Conservation (phyloP, 2,329 filamentous ascomycete species). For the Cercospora sojina region DNA sequence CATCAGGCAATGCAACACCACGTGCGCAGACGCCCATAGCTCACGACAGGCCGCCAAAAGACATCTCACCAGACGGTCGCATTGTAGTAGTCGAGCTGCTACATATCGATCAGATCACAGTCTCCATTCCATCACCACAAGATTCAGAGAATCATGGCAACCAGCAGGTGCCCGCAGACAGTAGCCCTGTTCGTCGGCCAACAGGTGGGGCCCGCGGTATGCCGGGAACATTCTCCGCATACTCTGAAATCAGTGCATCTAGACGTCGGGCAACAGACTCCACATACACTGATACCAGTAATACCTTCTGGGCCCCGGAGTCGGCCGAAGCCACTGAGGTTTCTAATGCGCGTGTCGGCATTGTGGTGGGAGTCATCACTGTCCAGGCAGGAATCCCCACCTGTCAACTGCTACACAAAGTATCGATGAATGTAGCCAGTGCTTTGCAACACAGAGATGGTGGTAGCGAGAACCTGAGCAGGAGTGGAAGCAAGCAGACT, state of each 20-base stretch:
- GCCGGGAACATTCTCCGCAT: constrained; percentile 51
- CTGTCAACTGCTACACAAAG: background rate
- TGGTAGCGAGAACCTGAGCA: background rate
- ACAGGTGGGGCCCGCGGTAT: constrained; percentile 30
- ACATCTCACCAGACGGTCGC: background rate
- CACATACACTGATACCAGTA: constrained; percentile 11
- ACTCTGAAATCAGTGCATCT: constrained; percentile 43
- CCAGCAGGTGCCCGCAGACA: background rate
- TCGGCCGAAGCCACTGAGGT: background rate
- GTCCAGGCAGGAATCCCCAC: constrained; percentile 8
- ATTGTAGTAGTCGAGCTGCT: constrained; percentile 12
- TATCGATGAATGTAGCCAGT: background rate
- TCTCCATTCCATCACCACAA: constrained; percentile 7
- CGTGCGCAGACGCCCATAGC: constrained; percentile 27
- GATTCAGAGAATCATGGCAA: background rate
- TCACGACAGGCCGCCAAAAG: background rate
- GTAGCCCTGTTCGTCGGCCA: background rate
- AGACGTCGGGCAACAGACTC: constrained; percentile 13
- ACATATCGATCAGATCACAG: constrained; percentile 33
- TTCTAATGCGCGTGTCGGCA: constrained; percentile 1
- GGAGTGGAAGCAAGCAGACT: background rate
- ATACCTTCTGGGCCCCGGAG: constrained; percentile 3
- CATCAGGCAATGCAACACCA: constrained; percentile 32
- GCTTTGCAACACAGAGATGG: background rate
- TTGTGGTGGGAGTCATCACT: constrained; percentile 22